A percentile compares a stretch with the other conserved stretches of the same genome.
Conservation (phyloP, 2,329 filamentous ascomycete species). For the Fusarium sp. region DNA sequence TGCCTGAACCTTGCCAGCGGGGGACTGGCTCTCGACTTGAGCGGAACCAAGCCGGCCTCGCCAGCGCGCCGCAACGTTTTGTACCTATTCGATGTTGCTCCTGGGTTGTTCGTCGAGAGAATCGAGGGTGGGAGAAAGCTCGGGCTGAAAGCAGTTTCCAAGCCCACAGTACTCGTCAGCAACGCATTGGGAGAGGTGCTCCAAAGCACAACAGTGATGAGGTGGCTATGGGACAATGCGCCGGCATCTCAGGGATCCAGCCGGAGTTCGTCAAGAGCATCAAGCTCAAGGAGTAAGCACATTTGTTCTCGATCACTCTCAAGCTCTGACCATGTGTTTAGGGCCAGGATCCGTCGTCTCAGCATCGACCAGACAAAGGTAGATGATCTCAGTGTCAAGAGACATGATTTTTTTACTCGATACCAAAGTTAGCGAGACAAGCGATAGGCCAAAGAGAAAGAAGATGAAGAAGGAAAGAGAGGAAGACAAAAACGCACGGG, state of each 20-base stretch:
- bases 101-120: constrained; percentile 57
- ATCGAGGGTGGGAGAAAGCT: constrained; percentile 54
- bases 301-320: constrained; percentile 29
- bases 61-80: constrained; percentile 51
- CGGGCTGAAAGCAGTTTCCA: constrained; percentile 52
- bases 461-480: not conserved
- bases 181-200: constrained; percentile 48
- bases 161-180: constrained; percentile 55
- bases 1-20: constrained; percentile 55
- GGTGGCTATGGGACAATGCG: constrained; percentile 54
- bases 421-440: constrained; percentile 23
- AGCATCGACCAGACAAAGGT: constrained; percentile 39
- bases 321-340: constrained; percentile 52
- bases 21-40: constrained; percentile 51
- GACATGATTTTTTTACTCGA: not conserved
- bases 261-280: constrained; percentile 41
- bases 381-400: constrained; percentile 6
- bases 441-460: constrained; percentile 5
- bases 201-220: constrained; percentile 54
- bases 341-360: constrained; percentile 44
- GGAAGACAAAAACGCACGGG: constrained; percentile 26
- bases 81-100: constrained; percentile 57
- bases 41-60: constrained; percentile 51
- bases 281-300: constrained; percentile 51
- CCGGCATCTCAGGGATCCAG: constrained; percentile 32